Conservation (phyloP, 495 filamentous ascomycete species). For the Trichoderma parareesei region DNA sequence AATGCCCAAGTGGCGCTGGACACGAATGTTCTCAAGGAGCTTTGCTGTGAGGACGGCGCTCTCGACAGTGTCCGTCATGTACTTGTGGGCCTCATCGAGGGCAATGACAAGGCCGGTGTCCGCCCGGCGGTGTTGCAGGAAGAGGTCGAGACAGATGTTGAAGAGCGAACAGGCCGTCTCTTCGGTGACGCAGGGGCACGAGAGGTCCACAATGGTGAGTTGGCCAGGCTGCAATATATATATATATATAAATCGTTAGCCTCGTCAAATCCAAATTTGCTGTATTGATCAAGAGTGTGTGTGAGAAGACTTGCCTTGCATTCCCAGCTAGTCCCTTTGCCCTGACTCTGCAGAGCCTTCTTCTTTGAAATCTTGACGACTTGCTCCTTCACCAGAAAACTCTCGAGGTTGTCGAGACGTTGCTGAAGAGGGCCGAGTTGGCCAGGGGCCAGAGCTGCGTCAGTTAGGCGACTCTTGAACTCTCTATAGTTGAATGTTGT, state of each 20-base stretch:
- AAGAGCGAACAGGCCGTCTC: constrained; percentile 61
- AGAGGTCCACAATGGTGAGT: constrained; percentile 68
- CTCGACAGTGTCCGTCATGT: constrained; percentile 31
- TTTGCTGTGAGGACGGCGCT: constrained; percentile 53
- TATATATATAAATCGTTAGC: constrained; percentile 10
- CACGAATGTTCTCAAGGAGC: constrained; percentile 55
- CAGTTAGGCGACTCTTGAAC: constrained; percentile 35
- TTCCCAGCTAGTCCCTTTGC: constrained; percentile 23
- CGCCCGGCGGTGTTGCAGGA: constrained; percentile 43
- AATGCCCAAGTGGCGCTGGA: constrained; percentile 60
- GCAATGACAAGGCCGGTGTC: constrained; percentile 33
- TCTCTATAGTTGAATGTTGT: constrained; percentile 42
- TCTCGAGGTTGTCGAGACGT: constrained; percentile 48
- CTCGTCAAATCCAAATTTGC: neutral
- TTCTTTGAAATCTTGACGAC: constrained; percentile 10
- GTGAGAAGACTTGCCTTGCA: constrained; percentile 17
- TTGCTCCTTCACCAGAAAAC: constrained; percentile 41
- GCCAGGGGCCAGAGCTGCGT: constrained; percentile 29
- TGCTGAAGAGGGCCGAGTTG: constrained; percentile 47
- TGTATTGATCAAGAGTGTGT: neutral
- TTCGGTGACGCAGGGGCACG: constrained; percentile 60
- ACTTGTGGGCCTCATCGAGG: constrained; percentile 35
- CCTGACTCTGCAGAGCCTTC: constrained; percentile 7
- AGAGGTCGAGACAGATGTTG: constrained; percentile 56
- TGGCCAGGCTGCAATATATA: constrained; percentile 33